Percentiles rank a stretch among this genome's conserved stretches.
Evolutionary conservation across 768 basidiomycete genomes (phyloP).

Genomic region (Lentinus tigrinus): DNA sequence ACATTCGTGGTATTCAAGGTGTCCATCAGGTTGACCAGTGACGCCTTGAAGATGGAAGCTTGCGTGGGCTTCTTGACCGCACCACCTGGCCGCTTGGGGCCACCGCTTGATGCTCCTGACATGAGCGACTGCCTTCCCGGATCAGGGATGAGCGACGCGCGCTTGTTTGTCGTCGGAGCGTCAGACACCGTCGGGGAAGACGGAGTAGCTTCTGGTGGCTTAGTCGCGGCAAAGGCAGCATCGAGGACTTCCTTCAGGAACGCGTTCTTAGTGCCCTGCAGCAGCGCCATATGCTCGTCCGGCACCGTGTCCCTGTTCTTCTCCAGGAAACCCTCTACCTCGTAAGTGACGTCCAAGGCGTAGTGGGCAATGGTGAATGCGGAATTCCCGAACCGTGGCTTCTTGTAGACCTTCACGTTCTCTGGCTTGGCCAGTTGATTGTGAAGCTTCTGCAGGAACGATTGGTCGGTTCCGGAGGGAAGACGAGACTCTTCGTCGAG

Average conservation of each 20-base stretch:
- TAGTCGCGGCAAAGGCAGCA: slow-evolving; percentile 76
- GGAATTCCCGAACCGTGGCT: slow-evolving; percentile 96
- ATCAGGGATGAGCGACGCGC: slow-evolving; percentile 84
- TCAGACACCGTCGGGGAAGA: slow-evolving; percentile 82
- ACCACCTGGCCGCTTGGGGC: slow-evolving; percentile 63
- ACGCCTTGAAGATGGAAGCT: slow-evolving; percentile 97
- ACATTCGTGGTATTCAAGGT: slow-evolving; percentile 97
- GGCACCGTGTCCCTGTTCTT: slow-evolving; percentile 99
- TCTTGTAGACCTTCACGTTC: slow-evolving; percentile 91
- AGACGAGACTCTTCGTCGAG: slow-evolving; percentile 98
- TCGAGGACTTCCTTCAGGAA: slow-evolving; percentile 96
- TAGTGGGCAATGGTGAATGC: slow-evolving; percentile 99
- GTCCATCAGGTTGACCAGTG: slow-evolving; percentile 91
- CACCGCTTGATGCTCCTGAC: slow-evolving; percentile 38
- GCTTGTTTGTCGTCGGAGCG: slow-evolving; percentile 73
- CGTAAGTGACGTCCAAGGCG: slow-evolving; percentile 97
- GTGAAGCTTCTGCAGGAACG: slow-evolving; percentile 92
- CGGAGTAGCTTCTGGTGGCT: slow-evolving; percentile 61
- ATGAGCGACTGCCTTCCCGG: slow-evolving; percentile 78
- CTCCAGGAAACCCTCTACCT: slow-evolving; percentile 96
- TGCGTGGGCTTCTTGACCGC: slow-evolving; percentile 90
- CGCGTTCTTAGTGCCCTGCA: slow-evolving; percentile 83
- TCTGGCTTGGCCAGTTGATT: slow-evolving; percentile 81
- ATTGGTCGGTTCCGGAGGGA: slow-evolving; percentile 87
- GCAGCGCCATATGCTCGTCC: slow-evolving; percentile 91